Evolutionary conservation across 2,329 filamentous ascomycete species (phyloP), one percentile per base, ranked within the genome.

Genomic region (Diplodia sapinea): DNA sequence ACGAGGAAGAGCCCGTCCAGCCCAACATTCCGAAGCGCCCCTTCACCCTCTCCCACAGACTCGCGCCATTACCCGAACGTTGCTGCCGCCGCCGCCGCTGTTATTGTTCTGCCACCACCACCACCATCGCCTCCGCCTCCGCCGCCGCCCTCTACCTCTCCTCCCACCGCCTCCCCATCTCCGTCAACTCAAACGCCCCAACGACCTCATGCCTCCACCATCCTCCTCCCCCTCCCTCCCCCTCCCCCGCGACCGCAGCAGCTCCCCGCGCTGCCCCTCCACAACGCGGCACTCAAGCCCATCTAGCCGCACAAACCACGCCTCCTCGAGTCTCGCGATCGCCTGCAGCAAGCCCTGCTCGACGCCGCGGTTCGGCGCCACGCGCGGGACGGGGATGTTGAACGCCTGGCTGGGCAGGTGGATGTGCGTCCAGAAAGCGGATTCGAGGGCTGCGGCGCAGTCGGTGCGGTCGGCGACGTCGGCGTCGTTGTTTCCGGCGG

Each of bases 181-280:
- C 63, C 59, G 43, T 57, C 57, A 20, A n/a, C 50, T 67, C 67
- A 64, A 29, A 70, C 68, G 23, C 68, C 52, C 54, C 68, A 36
- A 36, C 33, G 1, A 11, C 33, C 33, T 11, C n/a, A 69, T 26
- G 40, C 68, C 68, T 13, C 50, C 67, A 67, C 57, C 29, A 69
- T 51, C 40, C 23, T 43, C 26, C n/a, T 52, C 17, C 23, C 23
- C 23, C 11, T 54, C 51, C 23, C 23, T 1, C 51, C 4, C 9
- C 51, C 1, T 23, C 23, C 2, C 13, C 49, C 20, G 4, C 49
- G 2, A 9, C 20, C 11, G 20, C 51, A 12, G 26, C 51, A 33
- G 26, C 51, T 17, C 51, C 51, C 33, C 2, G 12, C 26, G 51
- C 51, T 3, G 23, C 23, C 2, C 23, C 23, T 54, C 23, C 23